Evolutionary conservation across 164 flowering plant genomes (phyloP).

Genomic region (Chimonanthus praecox): DNA sequence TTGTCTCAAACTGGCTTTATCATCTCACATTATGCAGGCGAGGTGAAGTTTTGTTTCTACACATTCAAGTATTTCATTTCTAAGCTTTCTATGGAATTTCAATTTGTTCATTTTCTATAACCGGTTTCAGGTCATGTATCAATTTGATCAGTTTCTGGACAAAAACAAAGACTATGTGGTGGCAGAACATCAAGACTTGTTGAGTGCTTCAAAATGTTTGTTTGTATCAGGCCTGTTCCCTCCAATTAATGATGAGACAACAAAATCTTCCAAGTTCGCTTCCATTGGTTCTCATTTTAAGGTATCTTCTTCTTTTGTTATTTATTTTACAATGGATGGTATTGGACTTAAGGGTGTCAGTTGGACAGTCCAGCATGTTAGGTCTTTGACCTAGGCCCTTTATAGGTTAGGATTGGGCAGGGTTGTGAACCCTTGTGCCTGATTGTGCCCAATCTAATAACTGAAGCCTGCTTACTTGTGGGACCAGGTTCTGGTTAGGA

Average conservation of each 20-base stretch:
- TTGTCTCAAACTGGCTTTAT: conserved; percentile 68
- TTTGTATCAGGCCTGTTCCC: conserved; percentile 81
- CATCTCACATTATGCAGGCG: conserved; percentile 91
- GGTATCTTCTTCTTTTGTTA: conserved; percentile 29
- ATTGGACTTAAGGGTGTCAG: no score
- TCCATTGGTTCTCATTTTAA: conserved; percentile 89
- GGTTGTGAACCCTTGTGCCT: no score
- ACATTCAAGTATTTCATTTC: not conserved
- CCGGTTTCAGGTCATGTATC: conserved; percentile 69
- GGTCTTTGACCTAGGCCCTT: not conserved
- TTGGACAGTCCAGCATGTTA: not conserved
- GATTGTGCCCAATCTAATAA: no score
- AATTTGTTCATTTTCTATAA: conserved; percentile 10
- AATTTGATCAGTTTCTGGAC: conserved; percentile 82
- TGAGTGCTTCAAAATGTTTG: conserved; percentile 66
- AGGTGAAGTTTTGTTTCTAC: conserved; percentile 37
- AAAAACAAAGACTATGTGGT: conserved; percentile 94
- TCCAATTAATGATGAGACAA: conserved; percentile 53
- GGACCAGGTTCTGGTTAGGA: no score
- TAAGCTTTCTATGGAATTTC: not conserved
- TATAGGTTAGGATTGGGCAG: no score
- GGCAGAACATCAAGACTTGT: conserved; percentile 81
- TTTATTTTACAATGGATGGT: no score
- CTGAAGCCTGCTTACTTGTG: no score
- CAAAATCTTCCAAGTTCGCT: conserved; percentile 63